phyloP scores from a whole-genome alignment of 305 asterid species.

The Fraxinus dipetala region DNA sequence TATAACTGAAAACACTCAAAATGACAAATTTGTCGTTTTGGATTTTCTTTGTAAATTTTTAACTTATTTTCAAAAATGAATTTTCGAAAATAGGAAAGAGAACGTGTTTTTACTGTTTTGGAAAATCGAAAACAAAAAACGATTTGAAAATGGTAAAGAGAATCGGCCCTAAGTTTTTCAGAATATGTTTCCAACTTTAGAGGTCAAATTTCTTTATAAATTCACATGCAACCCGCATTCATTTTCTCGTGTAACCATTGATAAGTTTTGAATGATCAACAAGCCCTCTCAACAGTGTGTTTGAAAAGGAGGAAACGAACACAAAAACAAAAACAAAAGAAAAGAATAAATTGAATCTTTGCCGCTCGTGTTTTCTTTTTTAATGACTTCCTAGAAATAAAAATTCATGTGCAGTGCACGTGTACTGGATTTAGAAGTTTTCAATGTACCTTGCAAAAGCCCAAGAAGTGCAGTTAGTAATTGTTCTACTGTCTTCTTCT shows the following conservation, averaged over 20 bases:
- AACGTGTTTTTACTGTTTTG: too few species aligned
- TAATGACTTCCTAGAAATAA: neutral
- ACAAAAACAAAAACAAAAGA: neutral
- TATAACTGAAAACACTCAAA: too few species aligned
- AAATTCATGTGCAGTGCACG: neutral
- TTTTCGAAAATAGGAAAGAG: too few species aligned
- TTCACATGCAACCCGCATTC: neutral
- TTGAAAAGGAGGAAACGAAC: neutral
- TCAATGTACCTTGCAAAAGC: slow-evolving; percentile 28
- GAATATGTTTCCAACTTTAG: neutral
- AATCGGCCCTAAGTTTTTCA: neutral
- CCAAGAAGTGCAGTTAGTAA: slow-evolving; percentile 9
- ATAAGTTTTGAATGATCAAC: neutral
- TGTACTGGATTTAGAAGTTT: neutral
- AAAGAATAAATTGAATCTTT: neutral
- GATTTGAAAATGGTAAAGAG: too few species aligned
- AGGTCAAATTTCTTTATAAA: neutral
- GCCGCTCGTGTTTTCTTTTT: neutral
- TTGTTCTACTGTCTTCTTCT: slow-evolving; percentile 24
- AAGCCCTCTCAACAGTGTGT: neutral
- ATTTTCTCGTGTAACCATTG: neutral
- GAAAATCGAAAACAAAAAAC: too few species aligned
- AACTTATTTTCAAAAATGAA: too few species aligned
- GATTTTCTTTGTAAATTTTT: too few species aligned
- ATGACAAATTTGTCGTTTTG: too few species aligned